These are phyloP conservation scores for Aristolochia contorta DNA, from an alignment of 164 flowering plant species.

Conservation along the genomic window DNA sequence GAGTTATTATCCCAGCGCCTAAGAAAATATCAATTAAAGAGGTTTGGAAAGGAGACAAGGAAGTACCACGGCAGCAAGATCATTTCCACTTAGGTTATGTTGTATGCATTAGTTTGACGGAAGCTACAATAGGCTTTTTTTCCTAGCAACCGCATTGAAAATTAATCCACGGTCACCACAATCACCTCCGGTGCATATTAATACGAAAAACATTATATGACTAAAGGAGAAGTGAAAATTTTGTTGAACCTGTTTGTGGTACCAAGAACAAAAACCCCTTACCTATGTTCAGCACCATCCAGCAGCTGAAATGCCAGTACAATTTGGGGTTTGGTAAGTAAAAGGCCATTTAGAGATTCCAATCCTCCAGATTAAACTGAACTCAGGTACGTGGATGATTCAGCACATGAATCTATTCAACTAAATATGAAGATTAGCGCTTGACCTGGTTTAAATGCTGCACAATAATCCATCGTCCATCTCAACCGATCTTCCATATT, in stretches of 20 bases:
- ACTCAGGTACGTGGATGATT: no score
- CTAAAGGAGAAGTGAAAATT: background rate
- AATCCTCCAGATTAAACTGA: no score
- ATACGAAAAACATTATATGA: background rate
- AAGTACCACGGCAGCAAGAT: conserved; percentile 66
- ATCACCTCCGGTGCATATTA: conserved; percentile 62
- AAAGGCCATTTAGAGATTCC: no score
- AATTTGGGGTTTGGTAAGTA: background rate
- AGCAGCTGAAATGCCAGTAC: conserved; percentile 47
- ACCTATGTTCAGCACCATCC: conserved; percentile 70
- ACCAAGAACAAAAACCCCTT: conserved; percentile 83
- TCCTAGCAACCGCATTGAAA: conserved; percentile 56
- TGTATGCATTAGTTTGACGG: conserved; percentile 44
- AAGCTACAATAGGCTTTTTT: conserved; percentile 60
- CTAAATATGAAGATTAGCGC: background rate
- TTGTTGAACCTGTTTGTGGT: conserved; percentile 76
- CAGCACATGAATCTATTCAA: no score
- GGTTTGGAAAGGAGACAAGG: background rate
- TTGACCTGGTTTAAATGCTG: conserved; percentile 71
- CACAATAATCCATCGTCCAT: conserved; percentile 88
- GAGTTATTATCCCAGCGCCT: background rate
- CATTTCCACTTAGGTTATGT: conserved; percentile 89
- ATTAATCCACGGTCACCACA: conserved; percentile 71
- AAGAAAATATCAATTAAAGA: background rate
- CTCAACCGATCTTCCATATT: no score